phyloP scores from a whole-genome alignment of 345 rosid genomes.

The Aquilaria sinensis region DNA sequence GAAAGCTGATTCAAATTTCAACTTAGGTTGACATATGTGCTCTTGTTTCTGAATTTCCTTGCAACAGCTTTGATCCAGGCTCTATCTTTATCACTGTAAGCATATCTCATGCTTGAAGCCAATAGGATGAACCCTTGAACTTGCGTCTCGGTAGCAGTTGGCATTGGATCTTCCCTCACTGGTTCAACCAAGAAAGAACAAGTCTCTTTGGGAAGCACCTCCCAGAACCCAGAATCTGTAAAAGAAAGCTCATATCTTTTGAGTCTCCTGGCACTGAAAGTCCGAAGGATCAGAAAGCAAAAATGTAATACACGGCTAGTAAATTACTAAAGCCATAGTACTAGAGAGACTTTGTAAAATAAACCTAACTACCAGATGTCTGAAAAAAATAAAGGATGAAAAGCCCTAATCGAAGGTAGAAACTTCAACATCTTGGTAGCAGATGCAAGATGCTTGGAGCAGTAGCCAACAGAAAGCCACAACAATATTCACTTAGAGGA shows the following conservation, averaged over 20 bases:
- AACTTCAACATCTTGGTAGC: too few relatives aligned
- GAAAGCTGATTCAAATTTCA: not conserved
- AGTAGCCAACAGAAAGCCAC: too few relatives aligned
- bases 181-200: constrained; percentile 66
- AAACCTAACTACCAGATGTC: too few relatives aligned
- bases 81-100: constrained; percentile 72
- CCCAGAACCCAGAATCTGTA: constrained; percentile 52
- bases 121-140: constrained; percentile 57
- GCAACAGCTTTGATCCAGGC: constrained; percentile 81
- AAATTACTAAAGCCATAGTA: too few relatives aligned
- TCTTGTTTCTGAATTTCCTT: constrained; percentile 56
- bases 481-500: too few relatives aligned
- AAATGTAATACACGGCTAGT: not conserved
- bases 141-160: constrained; percentile 18
- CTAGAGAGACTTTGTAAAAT: too few relatives aligned
- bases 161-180: constrained; percentile 24
- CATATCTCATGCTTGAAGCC: constrained; percentile 71
- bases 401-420: too few relatives aligned
- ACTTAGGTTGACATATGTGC: constrained; percentile 16
- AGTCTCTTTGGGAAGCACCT: constrained; percentile 60
- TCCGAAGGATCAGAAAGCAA: not conserved
- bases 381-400: too few relatives aligned
- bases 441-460: too few relatives aligned
- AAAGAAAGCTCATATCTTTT: constrained; percentile 15
- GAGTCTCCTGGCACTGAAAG: constrained; percentile 6